phyloP scores from a whole-genome alignment of 2,329 filamentous ascomycete species.

The Amylocarpus encephaloides region DNA sequence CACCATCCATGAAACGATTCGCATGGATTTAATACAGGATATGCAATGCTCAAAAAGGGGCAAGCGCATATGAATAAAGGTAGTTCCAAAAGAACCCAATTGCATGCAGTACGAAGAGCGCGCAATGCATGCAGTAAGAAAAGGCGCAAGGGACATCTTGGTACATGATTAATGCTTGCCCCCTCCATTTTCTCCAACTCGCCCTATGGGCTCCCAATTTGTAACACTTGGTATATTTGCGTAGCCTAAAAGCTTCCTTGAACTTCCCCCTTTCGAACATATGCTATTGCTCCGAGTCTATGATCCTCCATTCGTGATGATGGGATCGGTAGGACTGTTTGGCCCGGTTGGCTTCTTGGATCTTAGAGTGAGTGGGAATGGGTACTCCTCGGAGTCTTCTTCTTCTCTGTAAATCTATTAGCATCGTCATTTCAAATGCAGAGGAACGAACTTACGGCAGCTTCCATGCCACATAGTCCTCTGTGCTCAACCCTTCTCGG shows the following conservation, averaged over 20 bases:
- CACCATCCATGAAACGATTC: too few relatives aligned
- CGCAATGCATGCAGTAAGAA: not conserved
- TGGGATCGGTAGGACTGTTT: slow-evolving; percentile 25
- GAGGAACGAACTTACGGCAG: slow-evolving; percentile 67
- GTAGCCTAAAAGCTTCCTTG: too few relatives aligned
- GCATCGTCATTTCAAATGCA: slow-evolving; percentile 1
- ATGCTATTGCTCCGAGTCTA: not conserved
- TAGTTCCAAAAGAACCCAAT: too few relatives aligned
- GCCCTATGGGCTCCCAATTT: not conserved
- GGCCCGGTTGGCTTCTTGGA: slow-evolving; percentile 34
- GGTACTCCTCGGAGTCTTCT: slow-evolving; percentile 78
- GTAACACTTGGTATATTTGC: too few relatives aligned
- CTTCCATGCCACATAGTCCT: slow-evolving; percentile 98
- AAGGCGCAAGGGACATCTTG: not conserved
- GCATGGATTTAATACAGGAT: too few relatives aligned
- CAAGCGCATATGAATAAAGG: too few relatives aligned
- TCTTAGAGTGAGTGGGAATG: slow-evolving; percentile 62
- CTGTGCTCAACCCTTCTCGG: slow-evolving; percentile 84
- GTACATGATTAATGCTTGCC: slow-evolving; percentile 1
- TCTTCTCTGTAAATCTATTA: slow-evolving; percentile 59
- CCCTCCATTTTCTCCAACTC: not conserved
- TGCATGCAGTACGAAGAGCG: not conserved
- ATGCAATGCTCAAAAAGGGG: too few relatives aligned
- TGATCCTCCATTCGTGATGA: slow-evolving; percentile 24
- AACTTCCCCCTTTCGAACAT: not conserved